Percentiles rank a stretch among this genome's conserved stretches.
phyloP scores from a whole-genome alignment of 163 green algal genomes.

The Scenedesmus sp. region DNA sequence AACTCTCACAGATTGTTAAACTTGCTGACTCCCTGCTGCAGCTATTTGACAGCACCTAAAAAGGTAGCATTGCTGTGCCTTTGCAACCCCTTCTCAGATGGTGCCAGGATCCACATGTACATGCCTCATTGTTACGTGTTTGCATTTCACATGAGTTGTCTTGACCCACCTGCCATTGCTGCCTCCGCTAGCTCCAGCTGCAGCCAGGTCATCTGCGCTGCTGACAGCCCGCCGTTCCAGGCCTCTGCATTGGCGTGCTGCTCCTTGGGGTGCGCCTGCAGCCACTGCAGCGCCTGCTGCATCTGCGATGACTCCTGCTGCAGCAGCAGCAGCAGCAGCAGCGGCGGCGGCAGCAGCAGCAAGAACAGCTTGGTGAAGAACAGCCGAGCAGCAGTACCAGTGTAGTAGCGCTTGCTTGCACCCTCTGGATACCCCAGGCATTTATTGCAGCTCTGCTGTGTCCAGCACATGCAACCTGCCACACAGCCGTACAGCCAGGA shows the following conservation, averaged over 20 bases:
- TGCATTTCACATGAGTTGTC: too few species aligned
- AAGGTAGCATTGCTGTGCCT: too few species aligned
- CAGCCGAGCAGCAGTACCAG: not conserved
- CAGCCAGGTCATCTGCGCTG: constrained; percentile 56
- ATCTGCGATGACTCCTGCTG: constrained; percentile 53
- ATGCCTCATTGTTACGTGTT: too few species aligned
- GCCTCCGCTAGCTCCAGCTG: constrained; percentile 7
- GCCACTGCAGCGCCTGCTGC: constrained; percentile 57
- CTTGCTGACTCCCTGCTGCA: too few species aligned
- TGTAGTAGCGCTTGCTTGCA: not conserved
- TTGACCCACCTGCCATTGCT: not conserved
- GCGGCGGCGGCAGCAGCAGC: not conserved
- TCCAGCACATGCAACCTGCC: not conserved
- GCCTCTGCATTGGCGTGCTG: constrained; percentile 30
- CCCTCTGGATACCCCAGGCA: not conserved
- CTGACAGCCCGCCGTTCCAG: constrained; percentile 51
- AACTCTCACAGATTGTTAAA: too few species aligned
- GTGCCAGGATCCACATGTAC: too few species aligned
- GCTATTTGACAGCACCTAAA: too few species aligned
- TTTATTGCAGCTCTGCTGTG: not conserved
- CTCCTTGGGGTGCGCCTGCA: constrained; percentile 53
- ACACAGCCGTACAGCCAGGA: too few species aligned
- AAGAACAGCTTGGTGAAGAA: too few species aligned
- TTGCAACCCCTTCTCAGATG: too few species aligned
- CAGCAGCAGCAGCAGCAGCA: not conserved